phyloP scores from a whole-genome alignment of 2,329 filamentous ascomycete genomes.

The Colletotrichum salicis region DNA sequence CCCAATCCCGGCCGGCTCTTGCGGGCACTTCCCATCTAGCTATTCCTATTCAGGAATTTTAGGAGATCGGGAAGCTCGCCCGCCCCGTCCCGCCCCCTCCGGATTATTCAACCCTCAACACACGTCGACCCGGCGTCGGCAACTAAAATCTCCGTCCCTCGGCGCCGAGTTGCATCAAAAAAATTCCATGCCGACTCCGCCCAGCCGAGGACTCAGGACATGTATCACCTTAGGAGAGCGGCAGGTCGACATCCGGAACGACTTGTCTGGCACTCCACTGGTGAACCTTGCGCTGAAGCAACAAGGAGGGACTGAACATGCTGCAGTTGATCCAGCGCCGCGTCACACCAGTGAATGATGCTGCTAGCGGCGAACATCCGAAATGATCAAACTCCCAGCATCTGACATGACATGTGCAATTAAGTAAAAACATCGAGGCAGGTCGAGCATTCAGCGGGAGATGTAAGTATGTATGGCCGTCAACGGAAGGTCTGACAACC shows the following conservation, averaged over 20 bases:
- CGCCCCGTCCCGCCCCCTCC: slow-evolving; percentile 5
- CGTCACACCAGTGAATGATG: background rate
- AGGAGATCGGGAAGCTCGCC: background rate
- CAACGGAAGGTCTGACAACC: background rate
- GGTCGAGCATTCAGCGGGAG: background rate
- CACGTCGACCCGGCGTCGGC: background rate
- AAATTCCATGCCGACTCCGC: background rate
- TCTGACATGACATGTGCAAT: too few relatives aligned
- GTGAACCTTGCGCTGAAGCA: background rate
- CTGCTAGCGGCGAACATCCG: background rate
- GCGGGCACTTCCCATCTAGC: background rate
- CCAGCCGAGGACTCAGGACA: background rate
- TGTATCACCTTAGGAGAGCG: background rate
- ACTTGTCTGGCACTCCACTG: background rate
- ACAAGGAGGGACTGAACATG: background rate
- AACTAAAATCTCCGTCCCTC: slow-evolving; percentile 4
- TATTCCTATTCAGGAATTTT: background rate
- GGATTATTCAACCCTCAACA: slow-evolving; percentile 2
- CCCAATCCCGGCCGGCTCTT: slow-evolving; percentile 11
- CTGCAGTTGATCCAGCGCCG: background rate
- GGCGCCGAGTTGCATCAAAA: background rate
- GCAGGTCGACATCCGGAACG: background rate
- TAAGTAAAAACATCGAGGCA: too few relatives aligned
- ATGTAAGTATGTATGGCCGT: background rate
- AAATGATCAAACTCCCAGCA: background rate